Conservation (phyloP, 371 early-diverging fungal species). For the Mucor sp. region DNA sequence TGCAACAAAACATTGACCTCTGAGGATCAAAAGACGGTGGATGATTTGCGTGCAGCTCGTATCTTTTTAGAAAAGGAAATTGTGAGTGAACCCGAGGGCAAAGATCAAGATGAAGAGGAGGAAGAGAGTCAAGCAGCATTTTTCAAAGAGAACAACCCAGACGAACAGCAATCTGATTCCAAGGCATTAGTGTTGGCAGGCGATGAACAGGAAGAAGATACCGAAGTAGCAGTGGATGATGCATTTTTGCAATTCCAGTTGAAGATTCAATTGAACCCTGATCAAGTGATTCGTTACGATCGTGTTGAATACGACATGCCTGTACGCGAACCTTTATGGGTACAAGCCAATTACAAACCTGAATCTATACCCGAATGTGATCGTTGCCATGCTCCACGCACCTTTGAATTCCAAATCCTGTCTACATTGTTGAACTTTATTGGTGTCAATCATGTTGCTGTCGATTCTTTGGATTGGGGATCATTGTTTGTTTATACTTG, state of each 20-base stretch:
- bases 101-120: constrained; percentile 49
- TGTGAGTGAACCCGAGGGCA: constrained; percentile 73
- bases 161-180: constrained; percentile 34
- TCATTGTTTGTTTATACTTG: constrained; percentile 89
- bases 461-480: constrained; percentile 91
- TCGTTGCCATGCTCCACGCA: constrained; percentile 72
- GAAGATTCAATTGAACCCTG: constrained; percentile 75
- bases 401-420: constrained; percentile 91
- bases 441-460: constrained; percentile 70
- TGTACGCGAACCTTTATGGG: constrained; percentile 76
- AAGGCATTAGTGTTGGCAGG: constrained; percentile 60
- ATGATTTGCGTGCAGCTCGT: constrained; percentile 28
- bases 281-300: constrained; percentile 88
- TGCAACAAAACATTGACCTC: constrained; percentile 49
- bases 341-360: constrained; percentile 72
- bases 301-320: constrained; percentile 70
- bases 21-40: constrained; percentile 17
- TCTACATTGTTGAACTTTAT: constrained; percentile 80
- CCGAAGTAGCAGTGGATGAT: constrained; percentile 86
- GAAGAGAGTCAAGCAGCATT: constrained; percentile 48
- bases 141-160: constrained; percentile 39
- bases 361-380: constrained; percentile 73
- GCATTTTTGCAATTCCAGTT: constrained; percentile 92
- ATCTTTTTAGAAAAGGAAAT: constrained; percentile 76
- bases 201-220: constrained; percentile 76